Percentiles rank a stretch among this genome's conserved stretches.
Conservation (phyloP, 305 asterid genomes). For the Striga hermonthica region DNA sequence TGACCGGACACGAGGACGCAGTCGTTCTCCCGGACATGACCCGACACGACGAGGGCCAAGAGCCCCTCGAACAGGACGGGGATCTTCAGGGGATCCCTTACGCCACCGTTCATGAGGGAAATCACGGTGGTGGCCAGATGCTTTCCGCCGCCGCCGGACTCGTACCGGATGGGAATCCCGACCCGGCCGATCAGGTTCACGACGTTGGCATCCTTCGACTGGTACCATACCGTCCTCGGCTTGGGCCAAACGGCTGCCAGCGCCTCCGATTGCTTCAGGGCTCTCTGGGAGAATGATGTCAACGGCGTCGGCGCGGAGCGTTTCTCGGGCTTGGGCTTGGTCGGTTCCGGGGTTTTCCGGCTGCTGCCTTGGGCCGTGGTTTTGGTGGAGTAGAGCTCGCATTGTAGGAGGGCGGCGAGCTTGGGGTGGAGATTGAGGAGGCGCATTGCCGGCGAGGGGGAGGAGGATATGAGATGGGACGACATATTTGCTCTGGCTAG, state of each 20-base stretch:
- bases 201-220: conserved; percentile 55
- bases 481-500: conserved; percentile 40
- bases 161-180: conserved; percentile 51
- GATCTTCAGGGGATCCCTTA: conserved; percentile 36
- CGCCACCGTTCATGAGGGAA: conserved; percentile 36
- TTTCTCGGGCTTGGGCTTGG: conserved; percentile 35
- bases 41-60: conserved; percentile 60
- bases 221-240: conserved; percentile 72
- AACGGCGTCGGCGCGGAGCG: conserved; percentile 32
- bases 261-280: conserved; percentile 35
- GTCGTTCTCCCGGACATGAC: conserved; percentile 70
- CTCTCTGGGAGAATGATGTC: conserved; percentile 29
- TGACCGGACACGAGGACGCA: conserved; percentile 63
- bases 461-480: conserved; percentile 31
- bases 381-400: conserved; percentile 39
- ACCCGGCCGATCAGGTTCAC: conserved; percentile 74
- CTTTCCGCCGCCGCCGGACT: conserved; percentile 44
- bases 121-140: conserved; percentile 54
- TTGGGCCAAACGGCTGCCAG: conserved; percentile 45
- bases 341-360: conserved; percentile 25
- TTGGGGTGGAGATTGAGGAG: conserved; percentile 17
- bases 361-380: too few relatives aligned
- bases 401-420: conserved; percentile 32
- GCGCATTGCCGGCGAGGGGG: conserved; percentile 32
- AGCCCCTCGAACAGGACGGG: conserved; percentile 81